Conservation (phyloP, 2,329 filamentous ascomycete species). For the Nothomitra cinnamomea region DNA sequence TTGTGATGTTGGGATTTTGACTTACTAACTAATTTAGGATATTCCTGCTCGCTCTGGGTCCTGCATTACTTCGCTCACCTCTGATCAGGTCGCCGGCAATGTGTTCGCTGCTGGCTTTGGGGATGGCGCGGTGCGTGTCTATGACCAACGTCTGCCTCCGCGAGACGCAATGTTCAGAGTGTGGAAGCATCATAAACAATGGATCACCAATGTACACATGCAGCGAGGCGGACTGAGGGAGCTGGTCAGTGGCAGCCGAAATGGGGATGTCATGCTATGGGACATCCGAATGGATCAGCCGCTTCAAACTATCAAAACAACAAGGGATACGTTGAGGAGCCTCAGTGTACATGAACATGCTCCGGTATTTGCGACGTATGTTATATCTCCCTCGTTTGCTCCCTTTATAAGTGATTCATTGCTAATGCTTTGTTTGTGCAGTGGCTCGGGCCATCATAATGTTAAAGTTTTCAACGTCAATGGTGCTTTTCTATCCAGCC, state of each 20-base stretch:
- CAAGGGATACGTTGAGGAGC: constrained; percentile 62
- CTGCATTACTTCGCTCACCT: constrained; percentile 89
- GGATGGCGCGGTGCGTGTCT: constrained; percentile 84
- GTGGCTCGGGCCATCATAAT: constrained; percentile 71
- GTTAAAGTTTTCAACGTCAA: constrained; percentile 90
- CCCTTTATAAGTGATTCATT: constrained; percentile 4
- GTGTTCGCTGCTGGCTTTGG: constrained; percentile 94
- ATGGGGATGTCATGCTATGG: constrained; percentile 91
- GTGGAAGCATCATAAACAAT: constrained; percentile 91
- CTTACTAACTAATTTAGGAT: constrained; percentile 32
- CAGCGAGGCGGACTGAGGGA: constrained; percentile 89
- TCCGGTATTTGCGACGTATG: constrained; percentile 86
- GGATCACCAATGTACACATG: constrained; percentile 93
- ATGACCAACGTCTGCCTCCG: constrained; percentile 71
- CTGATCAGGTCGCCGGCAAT: constrained; percentile 93
- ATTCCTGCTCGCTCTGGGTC: constrained; percentile 89
- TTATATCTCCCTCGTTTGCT: constrained; percentile 15
- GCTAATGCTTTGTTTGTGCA: constrained; percentile 22
- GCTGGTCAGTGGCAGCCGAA: constrained; percentile 74
- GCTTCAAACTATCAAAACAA: constrained; percentile 56
- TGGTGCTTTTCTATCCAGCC: constrained; percentile 58
- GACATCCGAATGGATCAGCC: constrained; percentile 78
- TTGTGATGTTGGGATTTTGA: background rate
- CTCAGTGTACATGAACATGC: constrained; percentile 91
- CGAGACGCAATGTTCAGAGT: constrained; percentile 88